Evolutionary conservation across 108 stramenopile species (phyloP), one percentile per base, ranked within the genome.

Genomic region (Skeletonema tropicum): DNA sequence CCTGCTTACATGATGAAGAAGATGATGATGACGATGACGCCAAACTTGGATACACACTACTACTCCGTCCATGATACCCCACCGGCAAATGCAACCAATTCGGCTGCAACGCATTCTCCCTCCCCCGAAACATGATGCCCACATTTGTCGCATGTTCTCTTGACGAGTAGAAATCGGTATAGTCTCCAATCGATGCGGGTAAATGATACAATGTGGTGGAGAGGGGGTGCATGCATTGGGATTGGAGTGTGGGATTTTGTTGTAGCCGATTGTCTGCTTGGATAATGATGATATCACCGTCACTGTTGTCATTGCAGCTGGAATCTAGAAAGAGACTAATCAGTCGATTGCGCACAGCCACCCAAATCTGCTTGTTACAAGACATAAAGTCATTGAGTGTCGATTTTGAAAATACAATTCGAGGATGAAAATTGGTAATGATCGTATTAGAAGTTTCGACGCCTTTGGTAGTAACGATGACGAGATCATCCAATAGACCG

Each of bases 61-160:
- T 92, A 3, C 91, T 63, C 25, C 95, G 90, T 2, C 95, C 95
- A 72, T 97, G 95, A 74, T 97, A 97, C 25, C 97, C 97, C 5
- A 97, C 92, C 13, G 97, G 97, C 63, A 96, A 76, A 69, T 95
- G 94, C 23, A 96, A 79, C 95, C 95, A 96, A 66, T 96, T 96
- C 13, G 97, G 95, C 64, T 94, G 93, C 46, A 96, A 85, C 11
- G 97, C 97, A 71, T 95, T 92, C 21, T 96, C 95, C 39, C 86
- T 90, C 32, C 97, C 97, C 11, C 97, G 90, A 70, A 95, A 96
- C 94, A 97, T 96, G 64, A 80, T 95, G 5, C 95, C 95, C 17
- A 96, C 88, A 78, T 97, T 97, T 26, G 95, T 96, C 3, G 97
- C 97, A 81, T 97, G 97, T 68, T 96, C 93, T 6, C 94, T 85